A percentile compares a stretch with the other conserved stretches of the same genome.
phyloP scores from a whole-genome alignment of 2,329 filamentous ascomycete species.

The Fusarium sp. region DNA sequence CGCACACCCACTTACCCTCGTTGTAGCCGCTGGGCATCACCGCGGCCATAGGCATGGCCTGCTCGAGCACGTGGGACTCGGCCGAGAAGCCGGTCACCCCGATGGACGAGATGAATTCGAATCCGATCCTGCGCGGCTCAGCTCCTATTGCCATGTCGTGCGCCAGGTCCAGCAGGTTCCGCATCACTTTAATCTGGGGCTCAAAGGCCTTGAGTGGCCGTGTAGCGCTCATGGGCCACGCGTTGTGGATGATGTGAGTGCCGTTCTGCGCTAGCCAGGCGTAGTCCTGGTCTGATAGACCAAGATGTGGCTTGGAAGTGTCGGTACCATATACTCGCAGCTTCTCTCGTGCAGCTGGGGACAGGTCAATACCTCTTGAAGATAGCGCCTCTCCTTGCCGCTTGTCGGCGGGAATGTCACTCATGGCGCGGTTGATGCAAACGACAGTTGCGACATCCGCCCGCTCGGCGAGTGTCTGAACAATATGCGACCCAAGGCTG shows the following conservation, averaged over 20 bases:
- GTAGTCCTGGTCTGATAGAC: background rate
- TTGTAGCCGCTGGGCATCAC: conserved; percentile 53
- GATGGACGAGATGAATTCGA: conserved; percentile 62
- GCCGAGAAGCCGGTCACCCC: conserved; percentile 49
- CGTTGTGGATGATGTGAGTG: conserved; percentile 22
- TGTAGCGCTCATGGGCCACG: conserved; percentile 18
- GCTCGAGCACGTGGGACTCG: conserved; percentile 58
- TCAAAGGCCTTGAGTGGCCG: conserved; percentile 1
- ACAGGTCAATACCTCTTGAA: background rate
- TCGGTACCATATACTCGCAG: conserved; percentile 5
- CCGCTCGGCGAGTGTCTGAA: too few relatives aligned
- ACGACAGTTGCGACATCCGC: background rate
- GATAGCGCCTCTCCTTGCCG: background rate
- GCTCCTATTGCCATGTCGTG: conserved; percentile 47
- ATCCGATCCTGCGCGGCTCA: conserved; percentile 45
- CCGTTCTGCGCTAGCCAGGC: background rate
- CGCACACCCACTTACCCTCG: conserved; percentile 14
- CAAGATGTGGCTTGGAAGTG: background rate
- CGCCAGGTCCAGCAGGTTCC: conserved; percentile 45
- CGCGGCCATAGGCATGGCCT: conserved; percentile 55
- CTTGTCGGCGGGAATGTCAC: background rate
- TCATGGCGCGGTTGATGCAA: background rate
- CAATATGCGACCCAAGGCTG: conserved; percentile 19
- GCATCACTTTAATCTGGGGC: conserved; percentile 2
- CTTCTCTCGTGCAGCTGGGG: background rate